Percentiles rank a stretch among this genome's conserved stretches.
These are phyloP conservation scores for Suillus subluteus DNA, from an alignment of 768 basidiomycete genomes.

Conservation along the genomic window DNA sequence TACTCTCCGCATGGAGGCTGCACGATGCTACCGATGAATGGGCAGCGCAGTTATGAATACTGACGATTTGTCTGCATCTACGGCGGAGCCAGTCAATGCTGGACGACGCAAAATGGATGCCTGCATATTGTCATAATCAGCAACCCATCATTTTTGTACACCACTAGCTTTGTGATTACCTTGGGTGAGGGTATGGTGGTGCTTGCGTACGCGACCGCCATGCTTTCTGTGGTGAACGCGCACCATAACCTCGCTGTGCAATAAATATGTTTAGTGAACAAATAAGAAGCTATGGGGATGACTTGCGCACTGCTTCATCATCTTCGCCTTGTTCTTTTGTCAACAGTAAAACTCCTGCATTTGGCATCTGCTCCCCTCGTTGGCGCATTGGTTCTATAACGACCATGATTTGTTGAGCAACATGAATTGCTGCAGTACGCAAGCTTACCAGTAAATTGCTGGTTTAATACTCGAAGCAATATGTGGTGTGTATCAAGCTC, in stretches of 20 bases:
- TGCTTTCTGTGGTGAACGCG: slow-evolving; percentile 80
- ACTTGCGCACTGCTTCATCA: slow-evolving; percentile 32
- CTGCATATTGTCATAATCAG: slow-evolving; percentile 25
- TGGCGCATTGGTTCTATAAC: slow-evolving; percentile 38
- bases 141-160: not conserved
- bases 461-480: slow-evolving; percentile 47
- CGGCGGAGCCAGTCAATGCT: slow-evolving; percentile 12
- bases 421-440: not conserved
- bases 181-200: slow-evolving; percentile 55
- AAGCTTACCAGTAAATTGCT: slow-evolving; percentile 56
- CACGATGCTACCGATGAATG: slow-evolving; percentile 23
- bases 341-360: slow-evolving; percentile 67
- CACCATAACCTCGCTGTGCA: slow-evolving; percentile 73
- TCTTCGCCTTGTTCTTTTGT: slow-evolving; percentile 46
- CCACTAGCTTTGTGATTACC: slow-evolving; percentile 40
- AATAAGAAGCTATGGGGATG: not conserved
- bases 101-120: slow-evolving; percentile 38
- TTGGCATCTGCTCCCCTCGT: slow-evolving; percentile 48
- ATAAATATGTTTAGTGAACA: slow-evolving; percentile 6
- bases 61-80: slow-evolving; percentile 35
- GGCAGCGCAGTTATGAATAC: slow-evolving; percentile 64
- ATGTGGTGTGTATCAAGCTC: slow-evolving; percentile 60
- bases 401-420: not conserved
- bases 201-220: slow-evolving; percentile 77
- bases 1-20: not conserved